These are phyloP conservation scores for Capronia epimyces DNA, from an alignment of 2,329 filamentous ascomycete genomes.

Conservation along the genomic window DNA sequence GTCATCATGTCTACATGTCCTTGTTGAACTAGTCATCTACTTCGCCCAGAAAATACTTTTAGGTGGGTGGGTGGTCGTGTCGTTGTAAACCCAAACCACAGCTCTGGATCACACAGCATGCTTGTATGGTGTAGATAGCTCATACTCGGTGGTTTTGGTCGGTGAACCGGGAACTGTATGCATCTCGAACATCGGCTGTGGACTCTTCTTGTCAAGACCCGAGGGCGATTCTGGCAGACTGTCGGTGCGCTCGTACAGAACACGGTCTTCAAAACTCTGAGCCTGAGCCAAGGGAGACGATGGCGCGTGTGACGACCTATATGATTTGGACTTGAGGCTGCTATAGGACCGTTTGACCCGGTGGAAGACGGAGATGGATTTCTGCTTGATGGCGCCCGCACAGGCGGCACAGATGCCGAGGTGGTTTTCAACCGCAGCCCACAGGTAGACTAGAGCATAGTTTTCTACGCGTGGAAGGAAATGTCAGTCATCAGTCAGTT, in stretches of 20 bases:
- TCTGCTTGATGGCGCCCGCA: slow-evolving; percentile 21
- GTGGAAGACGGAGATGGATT: slow-evolving; percentile 7
- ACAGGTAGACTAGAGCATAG: slow-evolving; percentile 20
- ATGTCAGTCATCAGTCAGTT: background rate
- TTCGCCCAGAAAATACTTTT: too few species aligned
- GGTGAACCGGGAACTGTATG: background rate
- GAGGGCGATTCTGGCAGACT: background rate
- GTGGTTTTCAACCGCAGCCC: slow-evolving; percentile 23
- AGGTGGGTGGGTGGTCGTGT: too few species aligned
- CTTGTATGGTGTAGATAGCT: background rate
- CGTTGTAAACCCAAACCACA: too few species aligned
- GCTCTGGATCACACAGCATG: background rate
- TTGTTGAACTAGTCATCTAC: background rate
- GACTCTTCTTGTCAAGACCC: background rate
- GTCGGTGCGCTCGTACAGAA: slow-evolving; percentile 7
- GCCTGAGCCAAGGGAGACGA: background rate
- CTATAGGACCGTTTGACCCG: slow-evolving; percentile 12
- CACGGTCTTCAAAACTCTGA: slow-evolving; percentile 16
- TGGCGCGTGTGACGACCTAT: background rate
- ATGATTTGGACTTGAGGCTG: slow-evolving; percentile 12
- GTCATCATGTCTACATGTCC: background rate
- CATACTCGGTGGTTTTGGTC: background rate
- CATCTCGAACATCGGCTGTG: background rate
- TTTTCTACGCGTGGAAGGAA: slow-evolving; percentile 12
- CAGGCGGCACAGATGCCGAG: slow-evolving; percentile 24